phyloP scores from a whole-genome alignment of 2,329 filamentous ascomycete species.

The Helotiales sp. region DNA sequence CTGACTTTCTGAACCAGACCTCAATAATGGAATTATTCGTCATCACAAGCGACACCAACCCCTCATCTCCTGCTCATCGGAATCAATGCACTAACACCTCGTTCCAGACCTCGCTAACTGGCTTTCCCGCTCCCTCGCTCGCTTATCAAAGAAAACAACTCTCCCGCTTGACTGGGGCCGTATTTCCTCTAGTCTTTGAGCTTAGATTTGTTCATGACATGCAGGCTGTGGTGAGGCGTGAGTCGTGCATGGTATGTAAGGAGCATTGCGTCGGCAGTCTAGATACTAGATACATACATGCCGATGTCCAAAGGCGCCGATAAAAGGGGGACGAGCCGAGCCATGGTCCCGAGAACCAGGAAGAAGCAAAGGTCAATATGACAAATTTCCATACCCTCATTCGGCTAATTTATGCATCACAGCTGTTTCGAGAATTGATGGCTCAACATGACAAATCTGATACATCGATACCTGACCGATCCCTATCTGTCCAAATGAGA shows the following conservation, averaged over 20 bases:
- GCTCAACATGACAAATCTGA: not conserved
- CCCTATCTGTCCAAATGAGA: not conserved
- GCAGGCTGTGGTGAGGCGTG: too few species aligned
- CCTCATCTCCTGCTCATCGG: not conserved
- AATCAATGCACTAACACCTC: not conserved
- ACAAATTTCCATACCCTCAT: not conserved
- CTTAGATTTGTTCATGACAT: too few species aligned
- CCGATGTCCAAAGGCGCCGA: too few species aligned
- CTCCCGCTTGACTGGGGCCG: too few species aligned
- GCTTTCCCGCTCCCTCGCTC: not conserved
- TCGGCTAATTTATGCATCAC: not conserved
- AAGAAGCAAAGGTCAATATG: not conserved
- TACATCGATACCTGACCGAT: not conserved
- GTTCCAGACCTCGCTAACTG: not conserved
- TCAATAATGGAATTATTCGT: not conserved
- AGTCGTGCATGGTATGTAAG: too few species aligned
- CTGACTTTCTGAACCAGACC: too few species aligned
- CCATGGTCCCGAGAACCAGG: not conserved
- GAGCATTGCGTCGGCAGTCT: too few species aligned
- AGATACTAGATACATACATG: too few species aligned
- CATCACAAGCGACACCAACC: not conserved
- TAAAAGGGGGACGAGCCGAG: too few species aligned
- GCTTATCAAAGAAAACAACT: not conserved
- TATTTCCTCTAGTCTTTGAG: too few species aligned
- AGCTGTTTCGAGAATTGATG: not conserved